Conservation (phyloP, 768 basidiomycete species). For the Leccinum ochraceum region DNA sequence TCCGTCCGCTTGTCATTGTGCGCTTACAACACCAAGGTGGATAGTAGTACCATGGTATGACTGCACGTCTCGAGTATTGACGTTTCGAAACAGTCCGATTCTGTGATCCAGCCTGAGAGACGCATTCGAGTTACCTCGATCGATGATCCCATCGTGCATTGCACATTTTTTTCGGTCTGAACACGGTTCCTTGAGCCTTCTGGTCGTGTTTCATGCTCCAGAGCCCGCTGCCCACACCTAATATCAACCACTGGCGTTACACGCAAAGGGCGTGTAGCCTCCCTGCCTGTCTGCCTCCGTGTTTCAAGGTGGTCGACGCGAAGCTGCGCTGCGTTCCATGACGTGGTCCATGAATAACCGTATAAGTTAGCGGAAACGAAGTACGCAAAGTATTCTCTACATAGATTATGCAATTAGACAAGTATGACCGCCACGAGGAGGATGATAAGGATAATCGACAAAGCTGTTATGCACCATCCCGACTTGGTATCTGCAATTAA, state of each 20-base stretch:
- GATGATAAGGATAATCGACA: conserved; percentile 76
- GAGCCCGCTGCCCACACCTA: neutral
- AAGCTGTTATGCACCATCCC: conserved; percentile 85
- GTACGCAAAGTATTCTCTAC: conserved; percentile 12
- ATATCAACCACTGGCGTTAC: neutral
- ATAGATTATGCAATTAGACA: conserved; percentile 39
- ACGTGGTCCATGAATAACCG: conserved; percentile 4
- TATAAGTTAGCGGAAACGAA: conserved; percentile 19
- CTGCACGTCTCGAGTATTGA: neutral
- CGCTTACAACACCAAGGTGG: neutral
- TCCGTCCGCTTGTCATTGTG: neutral
- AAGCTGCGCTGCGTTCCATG: neutral
- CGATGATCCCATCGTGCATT: conserved; percentile 1
- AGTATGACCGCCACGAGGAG: conserved; percentile 82
- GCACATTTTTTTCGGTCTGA: neutral
- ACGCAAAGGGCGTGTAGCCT: neutral
- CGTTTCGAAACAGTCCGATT: neutral
- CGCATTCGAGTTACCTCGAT: neutral
- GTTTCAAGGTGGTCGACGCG: neutral
- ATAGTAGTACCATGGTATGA: neutral
- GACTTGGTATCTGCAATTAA: conserved; percentile 69
- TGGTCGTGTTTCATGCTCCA: conserved; percentile 2
- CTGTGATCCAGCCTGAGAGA: neutral
- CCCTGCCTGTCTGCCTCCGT: neutral
- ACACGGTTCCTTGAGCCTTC: neutral